phyloP scores from a whole-genome alignment of 345 rosid genomes.

The Linum usitatissimum region DNA sequence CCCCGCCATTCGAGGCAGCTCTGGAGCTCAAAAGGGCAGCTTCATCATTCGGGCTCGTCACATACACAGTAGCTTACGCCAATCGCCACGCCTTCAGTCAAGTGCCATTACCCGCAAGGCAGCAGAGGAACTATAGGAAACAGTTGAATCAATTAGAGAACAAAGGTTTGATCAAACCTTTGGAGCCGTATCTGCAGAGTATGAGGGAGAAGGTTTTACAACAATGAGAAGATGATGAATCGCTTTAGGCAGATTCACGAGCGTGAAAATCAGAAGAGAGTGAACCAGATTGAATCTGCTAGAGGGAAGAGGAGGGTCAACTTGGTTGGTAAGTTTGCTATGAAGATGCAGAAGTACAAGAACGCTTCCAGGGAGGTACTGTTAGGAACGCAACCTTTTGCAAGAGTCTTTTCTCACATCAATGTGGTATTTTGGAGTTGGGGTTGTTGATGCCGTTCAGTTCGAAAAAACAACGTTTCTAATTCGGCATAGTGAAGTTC shows the following conservation, averaged over 20 bases:
- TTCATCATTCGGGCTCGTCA: slow-evolving; percentile 53
- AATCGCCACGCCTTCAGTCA: slow-evolving; percentile 53
- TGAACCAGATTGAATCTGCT: slow-evolving; percentile 72
- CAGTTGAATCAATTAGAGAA: slow-evolving; percentile 51
- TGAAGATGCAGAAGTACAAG: slow-evolving; percentile 81
- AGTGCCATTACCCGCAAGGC: slow-evolving; percentile 44
- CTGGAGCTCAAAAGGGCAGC: slow-evolving; percentile 50
- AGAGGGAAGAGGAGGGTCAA: slow-evolving; percentile 66
- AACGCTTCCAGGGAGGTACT: slow-evolving; percentile 36
- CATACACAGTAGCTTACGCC: slow-evolving; percentile 57
- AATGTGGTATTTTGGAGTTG: too few relatives aligned
- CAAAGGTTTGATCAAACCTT: slow-evolving; percentile 42
- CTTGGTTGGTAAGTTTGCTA: slow-evolving; percentile 53
- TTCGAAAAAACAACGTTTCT: too few relatives aligned
- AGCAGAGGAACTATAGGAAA: slow-evolving; percentile 49
- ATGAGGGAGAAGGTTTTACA: slow-evolving; percentile 68
- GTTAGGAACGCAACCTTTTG: too few relatives aligned
- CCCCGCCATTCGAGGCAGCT: slow-evolving; percentile 66
- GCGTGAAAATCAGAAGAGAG: slow-evolving; percentile 61
- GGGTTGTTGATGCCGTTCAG: too few relatives aligned
- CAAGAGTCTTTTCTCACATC: too few relatives aligned
- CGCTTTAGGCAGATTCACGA: slow-evolving; percentile 85
- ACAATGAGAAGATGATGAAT: slow-evolving; percentile 48
- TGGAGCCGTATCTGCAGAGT: slow-evolving; percentile 57
- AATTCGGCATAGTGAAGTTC: too few relatives aligned